Base-by-base conservation (phyloP, 176 grass and related monocot genomes). In the Themeda triandra region DNA sequence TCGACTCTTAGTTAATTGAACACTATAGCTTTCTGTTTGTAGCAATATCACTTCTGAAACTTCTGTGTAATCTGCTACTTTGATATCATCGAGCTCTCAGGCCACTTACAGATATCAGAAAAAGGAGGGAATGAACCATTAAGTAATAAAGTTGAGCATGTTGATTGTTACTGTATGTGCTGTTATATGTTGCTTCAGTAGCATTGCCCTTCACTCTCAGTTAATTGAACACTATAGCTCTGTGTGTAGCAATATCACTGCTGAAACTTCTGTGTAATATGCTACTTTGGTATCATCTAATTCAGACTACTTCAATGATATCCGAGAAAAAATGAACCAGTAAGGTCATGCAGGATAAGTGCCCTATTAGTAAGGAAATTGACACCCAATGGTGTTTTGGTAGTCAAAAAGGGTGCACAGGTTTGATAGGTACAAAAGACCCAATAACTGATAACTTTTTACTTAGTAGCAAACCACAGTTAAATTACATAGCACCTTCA, bases 381-480 rank as follows among this genome's bases (percentile, higher is more conserved):
- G 41, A 25, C 39, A 83, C 33, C n/a, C 8, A 29, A 42, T 79
- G 19, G 10, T 10, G 42, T 69, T 66, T 78, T 41, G 31, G 51
- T 45, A 70, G 31, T 46, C 10, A 27, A 39, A 40, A 33, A 24
- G 13, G 21, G 5, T 73, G 33, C 11, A 85, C 11, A 19, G 4
- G 70, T 73, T 84, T 75, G 28, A 67, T 60, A 75, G 8, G 75
- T 49, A 27, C 82, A 76, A 49, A 25, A 76, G 60, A 81, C 35
- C 62, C 15, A 48, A 19, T 33, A 33, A 33, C 32, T 33, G 32
- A 33, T 33, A 33, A 33, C 32, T n/a, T n/a, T n/a, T n/a, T n/a
- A n/a, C n/a, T n/a, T n/a, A n/a, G n/a, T n/a, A 53, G 69, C 66
- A 54, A 77, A 66, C 19, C 59, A 48, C 42, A 54, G 8, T 14